These are phyloP conservation scores for Talaromyces nanjingensis DNA, from an alignment of 495 filamentous ascomycete species.

Conservation along the genomic window DNA sequence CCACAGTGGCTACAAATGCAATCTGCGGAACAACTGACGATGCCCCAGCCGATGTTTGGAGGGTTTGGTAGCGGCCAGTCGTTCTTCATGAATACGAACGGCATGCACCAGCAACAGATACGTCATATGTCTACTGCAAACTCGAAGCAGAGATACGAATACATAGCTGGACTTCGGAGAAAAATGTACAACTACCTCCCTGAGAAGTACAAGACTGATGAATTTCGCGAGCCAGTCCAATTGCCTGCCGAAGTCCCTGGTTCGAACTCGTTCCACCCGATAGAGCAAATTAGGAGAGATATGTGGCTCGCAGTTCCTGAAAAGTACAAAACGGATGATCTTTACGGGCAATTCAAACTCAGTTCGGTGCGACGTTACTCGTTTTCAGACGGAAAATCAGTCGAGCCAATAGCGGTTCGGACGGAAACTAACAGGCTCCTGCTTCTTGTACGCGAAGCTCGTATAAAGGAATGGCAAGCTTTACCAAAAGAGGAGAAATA, in stretches of 20 bases:
- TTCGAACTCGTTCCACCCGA: not conserved
- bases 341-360: not conserved
- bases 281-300: not conserved
- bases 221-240: not conserved
- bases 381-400: not conserved
- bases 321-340: not conserved
- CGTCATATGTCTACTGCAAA: not conserved
- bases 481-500: not conserved
- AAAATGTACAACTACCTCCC: not conserved
- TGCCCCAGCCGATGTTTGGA: not conserved
- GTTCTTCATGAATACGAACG: not conserved
- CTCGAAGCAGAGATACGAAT: not conserved
- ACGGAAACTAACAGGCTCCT: not conserved
- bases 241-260: not conserved
- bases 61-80: constrained; percentile 6
- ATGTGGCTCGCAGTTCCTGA: not conserved
- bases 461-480: not conserved
- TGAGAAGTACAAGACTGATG: not conserved
- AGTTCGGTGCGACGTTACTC: not conserved
- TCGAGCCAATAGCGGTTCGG: not conserved
- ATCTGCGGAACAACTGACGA: not conserved
- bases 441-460: not conserved
- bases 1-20: constrained; percentile 2
- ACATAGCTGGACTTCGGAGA: not conserved
- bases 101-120: constrained; percentile 1